These are phyloP conservation scores for Leccinum uliginosum DNA, from an alignment of 768 basidiomycete genomes.

Conservation along the genomic window DNA sequence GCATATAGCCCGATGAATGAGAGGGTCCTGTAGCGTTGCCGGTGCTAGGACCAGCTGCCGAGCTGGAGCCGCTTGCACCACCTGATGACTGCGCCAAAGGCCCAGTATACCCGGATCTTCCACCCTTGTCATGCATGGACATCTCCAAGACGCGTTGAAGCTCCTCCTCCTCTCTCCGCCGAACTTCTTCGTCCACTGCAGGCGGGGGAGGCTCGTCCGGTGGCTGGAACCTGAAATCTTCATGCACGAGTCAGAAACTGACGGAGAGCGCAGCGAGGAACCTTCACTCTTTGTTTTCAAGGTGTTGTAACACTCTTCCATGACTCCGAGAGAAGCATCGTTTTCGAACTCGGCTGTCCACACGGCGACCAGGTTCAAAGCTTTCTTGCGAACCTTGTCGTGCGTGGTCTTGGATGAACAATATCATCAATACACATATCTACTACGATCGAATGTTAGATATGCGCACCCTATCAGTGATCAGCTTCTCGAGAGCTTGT, in stretches of 20 bases:
- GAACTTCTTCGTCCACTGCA: conserved; percentile 70
- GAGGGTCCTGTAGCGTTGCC: conserved; percentile 28
- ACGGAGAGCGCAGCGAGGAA: neutral
- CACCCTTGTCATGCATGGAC: conserved; percentile 90
- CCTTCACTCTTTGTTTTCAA: conserved; percentile 77
- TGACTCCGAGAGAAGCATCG: conserved; percentile 77
- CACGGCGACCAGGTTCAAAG: conserved; percentile 64
- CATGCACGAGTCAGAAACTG: conserved; percentile 10
- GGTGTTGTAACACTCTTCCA: conserved; percentile 83
- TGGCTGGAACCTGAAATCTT: conserved; percentile 71
- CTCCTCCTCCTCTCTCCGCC: conserved; percentile 89
- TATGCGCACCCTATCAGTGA: conserved; percentile 75
- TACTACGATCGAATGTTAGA: neutral
- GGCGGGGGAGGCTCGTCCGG: conserved; percentile 63
- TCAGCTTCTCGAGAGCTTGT: conserved; percentile 77
- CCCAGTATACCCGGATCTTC: conserved; percentile 52
- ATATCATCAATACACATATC: conserved; percentile 9
- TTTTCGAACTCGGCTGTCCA: conserved; percentile 86
- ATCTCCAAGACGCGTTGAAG: conserved; percentile 89
- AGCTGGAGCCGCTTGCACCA: conserved; percentile 34
- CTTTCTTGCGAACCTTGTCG: conserved; percentile 80
- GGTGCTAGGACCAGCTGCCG: conserved; percentile 22
- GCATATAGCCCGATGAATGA: conserved; percentile 53
- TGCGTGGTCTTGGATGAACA: conserved; percentile 67
- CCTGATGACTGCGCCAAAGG: conserved; percentile 36